These are phyloP conservation scores for Capsicum baccatum DNA, from an alignment of 257 asterid genomes.

Conservation along the genomic window DNA sequence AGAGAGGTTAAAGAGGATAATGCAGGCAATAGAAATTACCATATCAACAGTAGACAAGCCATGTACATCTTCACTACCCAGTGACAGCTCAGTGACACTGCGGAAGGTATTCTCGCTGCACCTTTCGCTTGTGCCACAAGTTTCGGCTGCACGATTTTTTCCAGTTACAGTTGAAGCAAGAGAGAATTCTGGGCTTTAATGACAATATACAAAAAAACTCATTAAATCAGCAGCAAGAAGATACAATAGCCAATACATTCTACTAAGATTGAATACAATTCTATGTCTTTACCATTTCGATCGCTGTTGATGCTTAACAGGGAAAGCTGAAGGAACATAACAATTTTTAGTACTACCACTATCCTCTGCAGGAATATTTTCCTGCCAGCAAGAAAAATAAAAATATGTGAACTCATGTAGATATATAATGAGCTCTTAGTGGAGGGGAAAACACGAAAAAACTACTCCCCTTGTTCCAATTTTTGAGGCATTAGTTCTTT, in stretches of 20 bases:
- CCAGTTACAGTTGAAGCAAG: conserved; percentile 49
- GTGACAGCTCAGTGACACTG: conserved; percentile 48
- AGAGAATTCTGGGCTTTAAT: conserved; percentile 45
- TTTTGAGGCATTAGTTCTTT: background rate
- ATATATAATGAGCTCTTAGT: background rate
- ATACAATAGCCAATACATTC: background rate
- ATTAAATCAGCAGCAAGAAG: conserved; percentile 17
- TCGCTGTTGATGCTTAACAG: conserved; percentile 45
- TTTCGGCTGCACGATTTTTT: conserved; percentile 42
- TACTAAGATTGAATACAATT: background rate
- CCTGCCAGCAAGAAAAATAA: conserved; percentile 52
- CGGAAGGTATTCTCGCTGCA: conserved; percentile 56
- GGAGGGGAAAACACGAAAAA: background rate
- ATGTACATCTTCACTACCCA: conserved; percentile 55
- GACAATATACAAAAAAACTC: conserved; percentile 16
- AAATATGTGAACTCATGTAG: background rate
- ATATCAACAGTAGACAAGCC: conserved; percentile 65
- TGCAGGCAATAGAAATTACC: conserved; percentile 51
- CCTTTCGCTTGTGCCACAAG: conserved; percentile 43
- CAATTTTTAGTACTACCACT: conserved; percentile 41
- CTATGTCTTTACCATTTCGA: conserved; percentile 51
- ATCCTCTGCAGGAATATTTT: conserved; percentile 40
- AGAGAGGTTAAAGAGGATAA: conserved; percentile 29
- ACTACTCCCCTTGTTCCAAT: background rate
- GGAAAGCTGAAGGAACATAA: conserved; percentile 41